Evolutionary conservation across 2,329 filamentous ascomycete species (phyloP), one percentile per base, ranked within the genome.

Genomic region (Grosmannia clavigera): DNA sequence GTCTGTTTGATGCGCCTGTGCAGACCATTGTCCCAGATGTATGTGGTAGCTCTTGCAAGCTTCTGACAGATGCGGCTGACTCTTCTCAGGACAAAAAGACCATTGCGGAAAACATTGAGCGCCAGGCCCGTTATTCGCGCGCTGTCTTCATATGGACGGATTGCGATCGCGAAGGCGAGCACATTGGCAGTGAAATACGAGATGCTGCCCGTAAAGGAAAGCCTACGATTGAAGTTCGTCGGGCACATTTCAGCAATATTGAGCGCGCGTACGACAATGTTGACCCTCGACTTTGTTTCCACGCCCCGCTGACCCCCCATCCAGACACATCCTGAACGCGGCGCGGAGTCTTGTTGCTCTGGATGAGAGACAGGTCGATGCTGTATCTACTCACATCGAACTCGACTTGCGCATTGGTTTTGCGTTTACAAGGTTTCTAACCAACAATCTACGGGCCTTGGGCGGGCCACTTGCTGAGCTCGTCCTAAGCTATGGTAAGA

Each of bases 121-220:
- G 81, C 1, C 86, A 95, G 71, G 92, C 94, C 22, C 81, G 81
- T 62, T 81, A 81, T 69, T 80, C 85, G n/a, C 81, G 79, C 60
- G 83, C 86, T 14, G 78, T 99, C 38, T 92, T 95, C 72, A 96
- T 99, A 67, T 99, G 94, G 94, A 99, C 94, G 0, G 94, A 99
- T 79, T 97, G 94, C 73, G 94, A 99, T 77, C 85, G 92, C 60
- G 94, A 99, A 78, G 94, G 94, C 43, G 94, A 99, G 71, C 88
- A 97, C 69, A 99, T 99, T 66, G 94, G 94, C 7, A 81, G 87
- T 48, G 92, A 99, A 71, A 92, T 99, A 62, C 85, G 90, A 53
- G 82, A 88, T 58, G 86, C 92, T 61, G 94, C 94, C 5, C 76
- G 79, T 55, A 84, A 84, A 67, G 86, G 82, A 11, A 97, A 96